A percentile compares a stretch with the other conserved stretches of the same genome.
Conservation (phyloP, 1,284 basidiomycete species). For the Sphagnurus paluster region DNA sequence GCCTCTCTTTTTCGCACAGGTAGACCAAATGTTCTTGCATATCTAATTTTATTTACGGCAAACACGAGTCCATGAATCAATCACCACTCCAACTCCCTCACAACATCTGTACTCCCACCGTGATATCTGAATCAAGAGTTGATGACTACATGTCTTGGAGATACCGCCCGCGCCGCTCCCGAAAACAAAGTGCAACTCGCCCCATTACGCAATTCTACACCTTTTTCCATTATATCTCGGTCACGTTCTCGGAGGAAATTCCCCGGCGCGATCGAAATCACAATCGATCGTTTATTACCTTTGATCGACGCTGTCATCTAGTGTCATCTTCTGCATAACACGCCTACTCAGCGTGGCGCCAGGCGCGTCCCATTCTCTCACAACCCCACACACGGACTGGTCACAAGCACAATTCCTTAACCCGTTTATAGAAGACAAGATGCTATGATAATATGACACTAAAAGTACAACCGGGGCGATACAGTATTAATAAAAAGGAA, state of each 20-base stretch:
- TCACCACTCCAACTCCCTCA: too few relatives aligned
- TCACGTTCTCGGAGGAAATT: conserved; percentile 3
- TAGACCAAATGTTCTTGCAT: too few relatives aligned
- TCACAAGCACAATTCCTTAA: neutral
- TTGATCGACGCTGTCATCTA: neutral
- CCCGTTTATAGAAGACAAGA: conserved; percentile 5
- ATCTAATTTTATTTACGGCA: too few relatives aligned
- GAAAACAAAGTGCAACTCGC: conserved; percentile 1
- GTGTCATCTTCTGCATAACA: neutral
- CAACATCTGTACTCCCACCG: too few relatives aligned
- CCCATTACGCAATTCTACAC: conserved; percentile 1
- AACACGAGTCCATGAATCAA: too few relatives aligned
- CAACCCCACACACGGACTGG: neutral
- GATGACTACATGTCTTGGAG: conserved; percentile 6
- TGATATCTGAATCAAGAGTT: too few relatives aligned
- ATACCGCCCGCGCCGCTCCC: conserved; percentile 3
- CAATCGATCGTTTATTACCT: conserved; percentile 1
- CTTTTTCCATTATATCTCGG: conserved; percentile 3
- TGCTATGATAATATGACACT: conserved; percentile 16
- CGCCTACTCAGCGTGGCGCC: conserved; percentile 3
- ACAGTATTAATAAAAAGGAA: conserved; percentile 25
- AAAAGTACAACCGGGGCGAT: conserved; percentile 17
- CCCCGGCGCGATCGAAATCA: conserved; percentile 4
- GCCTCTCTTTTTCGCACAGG: too few relatives aligned
- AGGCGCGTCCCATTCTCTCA: neutral